Evolutionary conservation across 2,329 filamentous ascomycete species (phyloP).

Genomic region (Microascus cirrosus): DNA sequence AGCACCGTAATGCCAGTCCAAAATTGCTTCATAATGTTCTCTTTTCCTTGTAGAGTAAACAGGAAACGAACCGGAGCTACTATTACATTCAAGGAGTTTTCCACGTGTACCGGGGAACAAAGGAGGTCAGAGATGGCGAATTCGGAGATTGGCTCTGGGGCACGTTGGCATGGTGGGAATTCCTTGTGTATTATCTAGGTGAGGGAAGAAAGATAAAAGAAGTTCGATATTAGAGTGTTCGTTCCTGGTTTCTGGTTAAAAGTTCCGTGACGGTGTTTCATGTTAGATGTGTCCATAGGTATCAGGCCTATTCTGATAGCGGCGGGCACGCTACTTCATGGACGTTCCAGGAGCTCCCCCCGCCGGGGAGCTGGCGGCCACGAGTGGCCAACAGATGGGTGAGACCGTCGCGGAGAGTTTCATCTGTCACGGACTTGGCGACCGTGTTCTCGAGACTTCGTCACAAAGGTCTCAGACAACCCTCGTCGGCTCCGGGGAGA

Average conservation of each 20-base stretch:
- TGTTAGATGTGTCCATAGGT: not conserved
- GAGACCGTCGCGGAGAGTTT: too few species aligned
- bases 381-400: too few species aligned
- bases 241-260: not conserved
- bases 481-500: too few species aligned
- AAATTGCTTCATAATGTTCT: not conserved
- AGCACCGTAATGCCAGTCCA: not conserved
- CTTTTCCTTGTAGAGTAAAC: not conserved
- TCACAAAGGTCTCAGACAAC: too few species aligned
- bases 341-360: too few species aligned
- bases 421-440: too few species aligned
- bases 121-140: not conserved
- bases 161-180: not conserved
- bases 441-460: too few species aligned
- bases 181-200: slow-evolving; percentile 1
- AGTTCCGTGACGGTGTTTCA: not conserved
- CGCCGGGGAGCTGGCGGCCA: too few species aligned
- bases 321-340: too few species aligned
- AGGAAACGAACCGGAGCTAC: not conserved
- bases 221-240: not conserved
- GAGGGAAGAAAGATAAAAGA: not conserved
- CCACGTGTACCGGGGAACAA: not conserved
- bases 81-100: not conserved
- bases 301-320: too few species aligned
- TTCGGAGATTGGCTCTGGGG: not conserved